A percentile compares a stretch with the other conserved stretches of the same genome.
These are phyloP conservation scores for Pogostemon cablin DNA, from an alignment of 257 asterid species.

Conservation along the genomic window DNA sequence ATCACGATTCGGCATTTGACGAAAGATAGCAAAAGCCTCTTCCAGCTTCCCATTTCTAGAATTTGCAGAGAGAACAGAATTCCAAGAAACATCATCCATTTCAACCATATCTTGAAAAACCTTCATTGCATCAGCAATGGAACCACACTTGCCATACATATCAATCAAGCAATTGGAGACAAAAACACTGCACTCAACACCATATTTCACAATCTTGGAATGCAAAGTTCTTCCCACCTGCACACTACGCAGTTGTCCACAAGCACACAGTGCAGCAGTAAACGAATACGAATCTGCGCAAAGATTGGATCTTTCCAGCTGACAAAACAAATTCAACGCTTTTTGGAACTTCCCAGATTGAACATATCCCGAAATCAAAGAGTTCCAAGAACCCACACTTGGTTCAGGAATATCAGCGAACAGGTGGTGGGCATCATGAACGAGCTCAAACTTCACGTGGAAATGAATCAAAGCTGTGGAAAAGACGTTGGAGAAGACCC, in stretches of 20 bases:
- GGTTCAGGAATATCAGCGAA: slow-evolving; percentile 73
- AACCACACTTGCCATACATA: slow-evolving; percentile 87
- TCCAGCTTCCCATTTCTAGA: slow-evolving; percentile 68
- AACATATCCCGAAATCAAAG: slow-evolving; percentile 76
- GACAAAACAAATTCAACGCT: slow-evolving; percentile 54
- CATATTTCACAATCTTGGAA: slow-evolving; percentile 73
- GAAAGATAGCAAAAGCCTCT: slow-evolving; percentile 47
- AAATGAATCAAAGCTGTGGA: slow-evolving; percentile 55
- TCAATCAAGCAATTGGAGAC: slow-evolving; percentile 57
- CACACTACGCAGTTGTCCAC: slow-evolving; percentile 57
- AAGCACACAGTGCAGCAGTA: slow-evolving; percentile 71
- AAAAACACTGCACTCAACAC: slow-evolving; percentile 42
- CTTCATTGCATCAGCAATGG: slow-evolving; percentile 44
- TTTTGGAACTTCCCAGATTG: slow-evolving; percentile 60
- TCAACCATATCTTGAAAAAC: slow-evolving; percentile 47
- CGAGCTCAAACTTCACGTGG: slow-evolving; percentile 48
- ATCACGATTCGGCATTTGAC: slow-evolving; percentile 64
- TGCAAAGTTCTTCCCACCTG: slow-evolving; percentile 63
- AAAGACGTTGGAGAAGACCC: slow-evolving; percentile 46
- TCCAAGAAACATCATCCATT: slow-evolving; percentile 72
- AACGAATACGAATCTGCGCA: slow-evolving; percentile 69
- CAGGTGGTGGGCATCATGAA: slow-evolving; percentile 48
- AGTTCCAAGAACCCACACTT: slow-evolving; percentile 80
- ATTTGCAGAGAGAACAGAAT: slow-evolving; percentile 75
- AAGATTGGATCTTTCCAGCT: slow-evolving; percentile 56